Percentiles rank a stretch among this genome's conserved stretches.
Evolutionary conservation across 2,329 filamentous ascomycete genomes (phyloP).

Genomic region (Madurella fahalii): DNA sequence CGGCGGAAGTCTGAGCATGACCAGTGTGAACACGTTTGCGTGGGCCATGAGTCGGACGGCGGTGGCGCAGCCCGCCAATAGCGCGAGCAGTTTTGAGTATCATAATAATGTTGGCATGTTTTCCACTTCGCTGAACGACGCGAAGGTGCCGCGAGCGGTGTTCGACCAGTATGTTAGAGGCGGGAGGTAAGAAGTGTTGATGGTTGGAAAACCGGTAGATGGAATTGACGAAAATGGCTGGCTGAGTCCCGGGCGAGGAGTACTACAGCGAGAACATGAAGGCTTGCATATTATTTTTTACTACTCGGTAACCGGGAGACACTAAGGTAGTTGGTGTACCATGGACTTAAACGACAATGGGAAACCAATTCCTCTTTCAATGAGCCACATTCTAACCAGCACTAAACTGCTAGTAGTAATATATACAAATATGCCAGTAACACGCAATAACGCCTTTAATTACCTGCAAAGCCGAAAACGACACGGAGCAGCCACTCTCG

Average conservation of each 20-base stretch:
- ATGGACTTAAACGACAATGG: too few relatives aligned
- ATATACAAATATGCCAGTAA: too few relatives aligned
- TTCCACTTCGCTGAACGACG: constrained; percentile 8
- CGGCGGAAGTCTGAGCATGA: constrained; percentile 14
- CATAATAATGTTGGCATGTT: constrained; percentile 22
- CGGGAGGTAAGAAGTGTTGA: not conserved
- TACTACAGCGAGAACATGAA: too few relatives aligned
- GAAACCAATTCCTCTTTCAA: too few relatives aligned
- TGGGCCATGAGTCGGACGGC: constrained; percentile 19
- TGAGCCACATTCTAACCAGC: too few relatives aligned
- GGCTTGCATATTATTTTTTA: too few relatives aligned
- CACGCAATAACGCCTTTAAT: too few relatives aligned
- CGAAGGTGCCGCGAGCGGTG: constrained; percentile 15
- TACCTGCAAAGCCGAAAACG: too few relatives aligned
- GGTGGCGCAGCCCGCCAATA: constrained; percentile 16
- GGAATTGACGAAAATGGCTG: not conserved
- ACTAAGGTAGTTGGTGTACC: too few relatives aligned
- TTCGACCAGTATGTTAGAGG: constrained; percentile 18
- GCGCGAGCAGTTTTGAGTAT: constrained; percentile 14
- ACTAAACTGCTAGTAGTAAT: too few relatives aligned
- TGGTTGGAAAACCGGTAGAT: not conserved
- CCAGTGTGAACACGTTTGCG: constrained; percentile 17
- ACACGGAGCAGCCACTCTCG: too few relatives aligned
- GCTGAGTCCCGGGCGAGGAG: not conserved
- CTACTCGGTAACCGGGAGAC: too few relatives aligned